Conservation (phyloP, 1,284 basidiomycete species). For the Fomes fomentarius region DNA sequence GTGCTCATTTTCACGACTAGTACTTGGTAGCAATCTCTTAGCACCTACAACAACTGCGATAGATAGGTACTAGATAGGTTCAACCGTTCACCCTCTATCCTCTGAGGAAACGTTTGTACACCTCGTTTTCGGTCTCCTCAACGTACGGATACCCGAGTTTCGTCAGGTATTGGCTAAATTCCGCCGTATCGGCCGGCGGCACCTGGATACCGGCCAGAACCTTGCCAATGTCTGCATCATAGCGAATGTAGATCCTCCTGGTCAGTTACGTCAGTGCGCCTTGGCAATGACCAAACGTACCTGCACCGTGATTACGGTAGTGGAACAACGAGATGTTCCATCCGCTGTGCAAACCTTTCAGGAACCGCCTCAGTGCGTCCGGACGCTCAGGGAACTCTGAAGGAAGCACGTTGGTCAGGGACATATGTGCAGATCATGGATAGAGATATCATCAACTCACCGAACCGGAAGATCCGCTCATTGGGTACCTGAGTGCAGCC, state of each 20-base stretch:
- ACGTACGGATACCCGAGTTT: conserved; percentile 87
- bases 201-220: conserved; percentile 95
- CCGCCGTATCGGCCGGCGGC: conserved; percentile 61
- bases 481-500: conserved; percentile 77
- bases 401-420: not conserved
- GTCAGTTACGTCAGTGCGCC: not conserved
- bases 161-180: conserved; percentile 77
- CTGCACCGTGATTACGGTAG: conserved; percentile 96
- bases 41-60: not conserved
- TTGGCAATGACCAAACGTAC: conserved; percentile 47
- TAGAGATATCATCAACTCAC: conserved; percentile 48
- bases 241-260: conserved; percentile 10
- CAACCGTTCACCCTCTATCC: conserved; percentile 22
- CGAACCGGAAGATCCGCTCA: conserved; percentile 93
- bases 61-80: not conserved
- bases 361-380: conserved; percentile 88
- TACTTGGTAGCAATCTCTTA: too few relatives aligned
- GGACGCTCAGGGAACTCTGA: conserved; percentile 97
- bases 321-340: conserved; percentile 99
- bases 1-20: too few relatives aligned
- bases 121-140: conserved; percentile 91
- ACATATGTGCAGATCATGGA: not conserved
- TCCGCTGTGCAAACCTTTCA: conserved; percentile 77
- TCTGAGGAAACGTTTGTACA: conserved; percentile 79
- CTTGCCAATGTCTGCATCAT: conserved; percentile 78